Evolutionary conservation across 768 basidiomycete genomes (phyloP).

Genomic region (Russula ochroleuca): DNA sequence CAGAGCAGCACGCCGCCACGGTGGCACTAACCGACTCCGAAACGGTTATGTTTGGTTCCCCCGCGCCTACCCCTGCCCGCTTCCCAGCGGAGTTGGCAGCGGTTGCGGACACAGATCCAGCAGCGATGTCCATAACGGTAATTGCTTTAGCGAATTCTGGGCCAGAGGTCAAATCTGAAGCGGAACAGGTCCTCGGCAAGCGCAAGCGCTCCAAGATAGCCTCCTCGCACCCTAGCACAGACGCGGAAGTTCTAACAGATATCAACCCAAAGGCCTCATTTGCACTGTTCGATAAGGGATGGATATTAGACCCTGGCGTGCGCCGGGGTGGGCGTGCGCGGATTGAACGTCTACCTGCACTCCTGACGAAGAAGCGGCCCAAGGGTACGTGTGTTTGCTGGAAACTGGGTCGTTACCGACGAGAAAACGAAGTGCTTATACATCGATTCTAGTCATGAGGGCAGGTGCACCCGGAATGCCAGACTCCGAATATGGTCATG

Average conservation of each 20-base stretch:
- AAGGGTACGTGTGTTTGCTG: slow-evolving; percentile 50
- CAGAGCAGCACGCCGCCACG: slow-evolving; percentile 4
- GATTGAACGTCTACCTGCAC: slow-evolving; percentile 42
- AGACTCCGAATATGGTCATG: not conserved
- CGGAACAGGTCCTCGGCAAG: slow-evolving; percentile 19
- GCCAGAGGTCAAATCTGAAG: no score
- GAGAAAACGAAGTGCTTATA: slow-evolving; percentile 15
- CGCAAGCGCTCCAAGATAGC: slow-evolving; percentile 22
- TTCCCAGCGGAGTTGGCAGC: no score
- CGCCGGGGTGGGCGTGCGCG: slow-evolving; percentile 56
- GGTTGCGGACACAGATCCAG: no score
- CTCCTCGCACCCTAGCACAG: slow-evolving; percentile 35
- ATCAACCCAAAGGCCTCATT: slow-evolving; percentile 73
- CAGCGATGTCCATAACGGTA: no score
- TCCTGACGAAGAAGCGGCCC: slow-evolving; percentile 39
- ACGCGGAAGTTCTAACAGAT: slow-evolving; percentile 59
- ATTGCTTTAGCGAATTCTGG: no score
- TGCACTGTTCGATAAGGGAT: slow-evolving; percentile 77
- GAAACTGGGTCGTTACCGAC: slow-evolving; percentile 33
- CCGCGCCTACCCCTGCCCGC: no score
- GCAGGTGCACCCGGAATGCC: not conserved
- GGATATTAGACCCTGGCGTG: slow-evolving; percentile 77
- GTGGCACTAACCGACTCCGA: not conserved
- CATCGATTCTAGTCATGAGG: slow-evolving; percentile 2
- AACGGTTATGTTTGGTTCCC: no score